Percentiles rank a stretch among this genome's conserved stretches.
phyloP scores from a whole-genome alignment of 148 eudicot species.

The Bassia scoparia region DNA sequence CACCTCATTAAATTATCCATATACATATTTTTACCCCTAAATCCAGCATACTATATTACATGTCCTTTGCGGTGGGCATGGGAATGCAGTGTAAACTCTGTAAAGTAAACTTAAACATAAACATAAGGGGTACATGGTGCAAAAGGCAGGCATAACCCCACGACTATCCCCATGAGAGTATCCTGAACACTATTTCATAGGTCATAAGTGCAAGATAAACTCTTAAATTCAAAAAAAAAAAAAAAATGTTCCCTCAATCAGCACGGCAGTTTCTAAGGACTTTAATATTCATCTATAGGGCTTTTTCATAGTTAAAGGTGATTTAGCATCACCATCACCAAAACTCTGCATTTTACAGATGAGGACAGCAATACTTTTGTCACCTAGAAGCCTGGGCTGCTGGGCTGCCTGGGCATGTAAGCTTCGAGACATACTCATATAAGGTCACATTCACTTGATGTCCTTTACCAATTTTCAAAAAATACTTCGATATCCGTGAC shows the following conservation, averaged over 20 bases:
- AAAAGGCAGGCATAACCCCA: neutral
- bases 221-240: neutral
- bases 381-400: too few species aligned
- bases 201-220: neutral
- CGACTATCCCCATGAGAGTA: neutral
- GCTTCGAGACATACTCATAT: neutral
- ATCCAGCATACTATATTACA: neutral
- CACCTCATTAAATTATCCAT: neutral
- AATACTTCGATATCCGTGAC: too few species aligned
- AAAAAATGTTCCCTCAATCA: neutral
- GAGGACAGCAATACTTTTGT: too few species aligned
- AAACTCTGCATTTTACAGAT: neutral
- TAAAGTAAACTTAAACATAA: neutral
- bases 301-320: neutral
- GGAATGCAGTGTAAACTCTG: neutral
- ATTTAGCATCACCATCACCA: neutral
- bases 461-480: too few species aligned
- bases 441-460: neutral
- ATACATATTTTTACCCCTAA: neutral
- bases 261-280: neutral
- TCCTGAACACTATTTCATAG: neutral
- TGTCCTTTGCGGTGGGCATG: neutral
- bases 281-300: neutral
- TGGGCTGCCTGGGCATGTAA: neutral
- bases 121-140: neutral